Base-by-base conservation (phyloP, 1,284 basidiomycete genomes). In the Malassezia restricta region DNA sequence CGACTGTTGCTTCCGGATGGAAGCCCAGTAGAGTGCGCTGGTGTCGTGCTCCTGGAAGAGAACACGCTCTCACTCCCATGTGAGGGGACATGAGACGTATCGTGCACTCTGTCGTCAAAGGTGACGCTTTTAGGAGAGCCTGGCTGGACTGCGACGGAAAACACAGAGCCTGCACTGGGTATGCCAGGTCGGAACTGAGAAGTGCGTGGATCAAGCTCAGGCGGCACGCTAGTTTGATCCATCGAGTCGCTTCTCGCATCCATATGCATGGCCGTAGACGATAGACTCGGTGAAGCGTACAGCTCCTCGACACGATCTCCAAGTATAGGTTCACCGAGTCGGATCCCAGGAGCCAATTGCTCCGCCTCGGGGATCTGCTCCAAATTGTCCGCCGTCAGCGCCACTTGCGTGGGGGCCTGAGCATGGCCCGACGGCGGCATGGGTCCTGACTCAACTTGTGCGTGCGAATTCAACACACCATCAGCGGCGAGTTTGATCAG, bases 321-420 rank as follows among this genome's bases (percentile, higher is more conserved):
- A 2, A 35, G 33, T 3, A 35, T 35, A 15, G 33, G 33, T 15
- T 35, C 33, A 35, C 15, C 33, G 11, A 71, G 56, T 20, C 68
- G 62, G 27, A 71, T 71, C 8, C 68, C 68, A 3, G 68, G 68
- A 7, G 68, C 68, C 9, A 71, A 59, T 45, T 71, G 63, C 40
- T 71, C 68, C 8, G 65, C 68, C 8, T 68, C 57, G n/a, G 68
- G 68, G 41, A 71, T 68, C 15, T 61, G 58, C 40, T 59, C 62
- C n/a, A 71, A 55, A 33, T 71, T 71, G 47, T 64, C 59, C 1
- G 65, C 67, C 5, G 68, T 71, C n/a, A 71, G 55, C 20, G 38
- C 41, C 3, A 42, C 38, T n/a, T 28, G 30, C 12, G 39, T 27
- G 3, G n/a, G 5, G 11, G 15, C 48, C n/a, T 49, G 17, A 35